phyloP scores from a whole-genome alignment of 345 rosid species.

The Camelina hispida region DNA sequence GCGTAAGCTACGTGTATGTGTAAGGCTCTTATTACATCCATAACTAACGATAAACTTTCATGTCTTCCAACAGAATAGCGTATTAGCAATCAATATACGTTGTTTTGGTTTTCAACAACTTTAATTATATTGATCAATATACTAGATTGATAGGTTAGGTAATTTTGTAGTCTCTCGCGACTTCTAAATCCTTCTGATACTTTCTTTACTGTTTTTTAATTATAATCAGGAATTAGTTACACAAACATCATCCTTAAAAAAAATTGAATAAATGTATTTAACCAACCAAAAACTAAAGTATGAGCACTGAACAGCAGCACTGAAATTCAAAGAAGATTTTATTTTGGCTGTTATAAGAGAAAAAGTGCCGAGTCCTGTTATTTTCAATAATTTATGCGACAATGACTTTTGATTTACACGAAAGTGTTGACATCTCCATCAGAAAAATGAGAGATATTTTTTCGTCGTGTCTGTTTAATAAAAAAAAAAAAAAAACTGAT shows the following conservation, averaged over 20 bases:
- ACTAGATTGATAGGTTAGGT: too few species aligned
- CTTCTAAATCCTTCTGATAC: neutral
- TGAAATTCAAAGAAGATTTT: neutral
- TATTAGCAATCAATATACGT: neutral
- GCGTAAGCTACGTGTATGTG: too few species aligned
- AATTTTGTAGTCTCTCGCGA: neutral
- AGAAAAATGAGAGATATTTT: neutral
- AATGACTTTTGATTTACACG: neutral
- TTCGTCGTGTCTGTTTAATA: neutral
- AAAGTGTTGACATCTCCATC: neutral
- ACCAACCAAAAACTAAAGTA: neutral
- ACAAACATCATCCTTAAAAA: too few species aligned
- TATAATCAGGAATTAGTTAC: too few species aligned
- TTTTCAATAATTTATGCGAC: slow-evolving; percentile 5
- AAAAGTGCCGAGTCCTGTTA: neutral
- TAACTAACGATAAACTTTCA: too few species aligned
- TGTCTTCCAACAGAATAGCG: neutral
- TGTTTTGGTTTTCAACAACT: too few species aligned
- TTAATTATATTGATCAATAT: neutral
- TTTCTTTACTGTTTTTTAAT: neutral
- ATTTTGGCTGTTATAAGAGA: neutral
- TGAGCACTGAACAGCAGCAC: neutral
- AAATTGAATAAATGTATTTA: too few species aligned
- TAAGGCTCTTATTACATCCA: too few species aligned
- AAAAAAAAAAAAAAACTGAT: neutral